These are phyloP conservation scores for Pseudopyrenochaeta lycopersici DNA, from an alignment of 2,329 filamentous ascomycete genomes.

Conservation along the genomic window DNA sequence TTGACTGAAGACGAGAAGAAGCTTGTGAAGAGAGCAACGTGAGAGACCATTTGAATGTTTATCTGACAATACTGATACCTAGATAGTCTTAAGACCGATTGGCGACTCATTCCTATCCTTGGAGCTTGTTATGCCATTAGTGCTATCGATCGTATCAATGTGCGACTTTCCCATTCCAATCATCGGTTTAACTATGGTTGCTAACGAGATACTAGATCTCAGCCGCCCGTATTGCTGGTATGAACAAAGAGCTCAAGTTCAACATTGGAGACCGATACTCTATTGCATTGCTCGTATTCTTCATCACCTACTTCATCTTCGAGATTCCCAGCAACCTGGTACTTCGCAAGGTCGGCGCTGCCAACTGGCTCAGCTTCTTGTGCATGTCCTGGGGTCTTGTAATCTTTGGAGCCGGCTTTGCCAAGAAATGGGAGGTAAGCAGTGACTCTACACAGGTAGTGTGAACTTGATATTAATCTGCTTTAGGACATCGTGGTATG, in stretches of 20 bases:
- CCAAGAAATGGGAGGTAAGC: conserved; percentile 24
- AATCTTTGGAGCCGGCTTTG: conserved; percentile 25
- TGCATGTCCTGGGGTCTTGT: conserved; percentile 31
- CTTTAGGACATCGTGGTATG: conserved; percentile 26
- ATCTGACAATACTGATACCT: conserved; percentile 2
- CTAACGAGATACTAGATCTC: conserved; percentile 11
- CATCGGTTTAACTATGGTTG: no score
- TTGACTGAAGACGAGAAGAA: conserved; percentile 20
- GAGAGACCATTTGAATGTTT: not conserved
- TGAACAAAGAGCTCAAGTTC: conserved; percentile 55
- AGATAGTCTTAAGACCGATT: conserved; percentile 40
- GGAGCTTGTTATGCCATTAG: conserved; percentile 34
- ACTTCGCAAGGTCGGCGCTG: conserved; percentile 48
- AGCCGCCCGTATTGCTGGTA: conserved; percentile 53
- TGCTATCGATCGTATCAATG: conserved; percentile 30
- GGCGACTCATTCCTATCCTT: conserved; percentile 37
- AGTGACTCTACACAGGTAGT: not conserved
- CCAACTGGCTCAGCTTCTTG: conserved; percentile 31
- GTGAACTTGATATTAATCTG: not conserved
- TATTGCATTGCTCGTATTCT: conserved; percentile 61
- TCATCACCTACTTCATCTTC: conserved; percentile 61
- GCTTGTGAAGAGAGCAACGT: conserved; percentile 22
- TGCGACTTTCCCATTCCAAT: not conserved
- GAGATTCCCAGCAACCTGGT: conserved; percentile 63
- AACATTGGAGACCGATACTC: conserved; percentile 56